Evolutionary conservation across 2,329 filamentous ascomycete species (phyloP), one percentile per base, ranked within the genome.

Genomic region (Exophiala dermatitidis): DNA sequence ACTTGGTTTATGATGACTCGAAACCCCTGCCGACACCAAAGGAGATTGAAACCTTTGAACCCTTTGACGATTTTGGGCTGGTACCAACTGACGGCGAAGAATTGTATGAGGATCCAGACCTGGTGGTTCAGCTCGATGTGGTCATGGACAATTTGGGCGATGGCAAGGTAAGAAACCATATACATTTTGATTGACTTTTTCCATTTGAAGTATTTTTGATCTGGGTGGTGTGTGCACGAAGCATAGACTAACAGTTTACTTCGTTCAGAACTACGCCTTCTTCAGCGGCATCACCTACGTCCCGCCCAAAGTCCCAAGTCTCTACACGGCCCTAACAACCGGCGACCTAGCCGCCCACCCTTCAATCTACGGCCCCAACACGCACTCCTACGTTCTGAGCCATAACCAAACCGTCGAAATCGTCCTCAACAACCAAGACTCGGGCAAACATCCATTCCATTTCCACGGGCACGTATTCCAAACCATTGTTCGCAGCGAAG

Each of bases 221-320:
- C 36, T 19, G 19, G 19, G 19, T 19, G 19, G 19, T 19, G 19
- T 19, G 19, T 19, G 19, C 19, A 19, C 19, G 19, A 19, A 19
- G 19, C 19, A 19, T 19, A 19, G 19, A 19, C 19, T 19, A 19
- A 19, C 19, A 19, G 19, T 19, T 19, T 19, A 19, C 19, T 19
- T 19, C 19, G 19, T 19, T 19, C 19, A 47, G 46, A 61, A 58
- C 28, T 65, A 66, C 30, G 83, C 81, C 56, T 83, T 84, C 69
- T 81, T 87, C 51, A 90, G 91, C 73, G 83, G 87, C 68, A 80
- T 88, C 58, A 88, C 86, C 31, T 95, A 90, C 67, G 78, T 79
- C 2, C 52, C 71, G 0, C 88, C 86, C 46, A 87, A 88, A 66
- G 88, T 94, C 0, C 90, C 89, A 0, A 83, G 85, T 0, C 75